Base-by-base conservation (phyloP, 2,329 filamentous ascomycete genomes). In the Colletotrichum horii region DNA sequence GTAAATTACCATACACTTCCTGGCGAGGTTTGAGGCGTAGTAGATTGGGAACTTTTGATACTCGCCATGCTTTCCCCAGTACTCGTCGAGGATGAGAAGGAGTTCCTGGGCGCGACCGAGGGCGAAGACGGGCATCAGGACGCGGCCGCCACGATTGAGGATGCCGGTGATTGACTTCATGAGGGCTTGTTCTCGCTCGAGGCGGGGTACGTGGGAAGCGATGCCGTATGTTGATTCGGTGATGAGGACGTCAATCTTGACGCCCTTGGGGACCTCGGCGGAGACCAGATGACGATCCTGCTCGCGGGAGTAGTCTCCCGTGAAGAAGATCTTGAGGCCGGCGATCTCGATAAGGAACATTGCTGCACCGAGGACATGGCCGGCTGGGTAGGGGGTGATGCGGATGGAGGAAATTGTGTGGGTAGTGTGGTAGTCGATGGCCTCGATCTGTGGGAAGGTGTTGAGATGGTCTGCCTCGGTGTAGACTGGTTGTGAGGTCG, bases 301-400 rank as follows among this genome's bases (percentile, higher is more conserved):
- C 84, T 99, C 97, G 76, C 97, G 91, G 6, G 96, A 98, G 87
- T 99, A 99, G 85, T 99, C 97, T 64, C 97, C 97, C 0, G 97
- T 99, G 85, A 99, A 99, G 80, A 99, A 93, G 74, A 98, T 96
- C 81, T 98, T 98, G 75, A 99, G 91, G 1, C 96, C 97, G 6
- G 96, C 97, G 81, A 99, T 99, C 82, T 98, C 96, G 79, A 99
- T 95, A 38, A 98, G 90, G 79, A 98, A 99, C 97, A 99, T 99
- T 80, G 97, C 97, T 15, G 97, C 97, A 52, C 97, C 97, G 12
- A 99, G 90, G n/a, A 99, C 97, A 87, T 99, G 97, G 28, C 97
- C 97, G 9, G 97, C 97, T 4, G 97, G 97, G 80, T 98, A 98
- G 19, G 97, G 97, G 0, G 97, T 99, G 80, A 99, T 98, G 70